phyloP scores from a whole-genome alignment of 169 alveolate species.

The Plasmodium sp. region DNA sequence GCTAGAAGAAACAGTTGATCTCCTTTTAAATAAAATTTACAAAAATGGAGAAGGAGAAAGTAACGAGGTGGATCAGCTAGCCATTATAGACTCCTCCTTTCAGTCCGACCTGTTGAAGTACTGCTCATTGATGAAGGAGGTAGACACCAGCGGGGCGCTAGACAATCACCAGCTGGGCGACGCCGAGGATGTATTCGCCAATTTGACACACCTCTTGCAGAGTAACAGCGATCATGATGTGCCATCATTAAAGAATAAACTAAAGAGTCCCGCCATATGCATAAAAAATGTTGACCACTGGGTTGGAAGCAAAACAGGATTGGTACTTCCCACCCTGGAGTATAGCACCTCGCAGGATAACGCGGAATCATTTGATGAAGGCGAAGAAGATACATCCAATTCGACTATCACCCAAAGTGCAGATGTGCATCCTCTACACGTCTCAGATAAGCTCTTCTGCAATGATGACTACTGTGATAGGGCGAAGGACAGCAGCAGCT shows the following conservation, averaged over 20 bases:
- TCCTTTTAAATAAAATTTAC: background rate
- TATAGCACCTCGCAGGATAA: background rate
- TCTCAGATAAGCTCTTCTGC: background rate
- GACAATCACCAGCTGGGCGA: background rate
- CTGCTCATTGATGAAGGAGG: background rate
- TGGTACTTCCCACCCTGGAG: background rate
- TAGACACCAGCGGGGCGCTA: constrained; percentile 1
- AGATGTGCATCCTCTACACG: background rate
- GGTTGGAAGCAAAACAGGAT: background rate
- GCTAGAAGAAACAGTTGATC: background rate
- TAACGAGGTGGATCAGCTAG: background rate
- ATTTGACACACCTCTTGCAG: background rate
- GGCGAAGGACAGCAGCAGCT: background rate
- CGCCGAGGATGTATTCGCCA: background rate
- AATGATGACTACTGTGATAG: constrained; percentile 1
- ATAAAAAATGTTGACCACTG: background rate
- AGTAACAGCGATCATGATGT: background rate
- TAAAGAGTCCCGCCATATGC: background rate
- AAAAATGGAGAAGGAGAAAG: background rate
- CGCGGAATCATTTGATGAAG: background rate
- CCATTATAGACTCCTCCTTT: background rate
- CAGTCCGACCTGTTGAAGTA: background rate
- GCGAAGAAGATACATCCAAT: background rate
- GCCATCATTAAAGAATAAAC: background rate
- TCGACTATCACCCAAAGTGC: background rate